Conservation (phyloP, 495 filamentous ascomycete genomes). For the Penicillium manginii region DNA sequence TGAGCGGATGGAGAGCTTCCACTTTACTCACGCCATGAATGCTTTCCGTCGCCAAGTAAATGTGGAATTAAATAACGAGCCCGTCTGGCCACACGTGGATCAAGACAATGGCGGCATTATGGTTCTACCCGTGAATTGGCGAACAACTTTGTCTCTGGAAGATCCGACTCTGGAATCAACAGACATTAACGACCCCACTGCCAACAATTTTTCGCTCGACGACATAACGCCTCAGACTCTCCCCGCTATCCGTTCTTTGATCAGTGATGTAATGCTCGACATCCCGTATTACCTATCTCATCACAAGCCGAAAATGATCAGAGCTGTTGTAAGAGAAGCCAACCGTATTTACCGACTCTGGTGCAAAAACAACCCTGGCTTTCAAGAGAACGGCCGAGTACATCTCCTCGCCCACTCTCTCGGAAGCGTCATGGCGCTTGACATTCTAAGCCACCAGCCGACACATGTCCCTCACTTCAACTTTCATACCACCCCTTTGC, state of each 20-base stretch:
- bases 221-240: conserved; percentile 94
- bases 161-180: conserved; percentile 61
- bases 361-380: conserved; percentile 89
- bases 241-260: conserved; percentile 83
- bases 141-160: conserved; percentile 81
- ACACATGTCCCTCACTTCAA: conserved; percentile 63
- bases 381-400: conserved; percentile 77
- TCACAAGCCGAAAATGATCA: conserved; percentile 92
- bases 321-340: conserved; percentile 85
- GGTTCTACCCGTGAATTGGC: conserved; percentile 87
- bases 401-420: conserved; percentile 93
- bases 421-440: conserved; percentile 89
- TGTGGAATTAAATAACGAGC: conserved; percentile 74
- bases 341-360: conserved; percentile 92
- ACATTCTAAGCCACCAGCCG: conserved; percentile 88
- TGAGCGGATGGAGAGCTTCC: conserved; percentile 91
- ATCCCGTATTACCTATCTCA: conserved; percentile 96
- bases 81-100: conserved; percentile 73
- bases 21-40: conserved; percentile 96
- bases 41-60: conserved; percentile 85
- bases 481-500: conserved; percentile 49
- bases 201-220: conserved; percentile 74
- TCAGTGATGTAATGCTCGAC: conserved; percentile 96
- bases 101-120: conserved; percentile 72
- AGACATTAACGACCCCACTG: conserved; percentile 49